These are phyloP conservation scores for Cryptomeria japonica DNA, from an alignment of 75 land plant species.

Conservation along the genomic window DNA sequence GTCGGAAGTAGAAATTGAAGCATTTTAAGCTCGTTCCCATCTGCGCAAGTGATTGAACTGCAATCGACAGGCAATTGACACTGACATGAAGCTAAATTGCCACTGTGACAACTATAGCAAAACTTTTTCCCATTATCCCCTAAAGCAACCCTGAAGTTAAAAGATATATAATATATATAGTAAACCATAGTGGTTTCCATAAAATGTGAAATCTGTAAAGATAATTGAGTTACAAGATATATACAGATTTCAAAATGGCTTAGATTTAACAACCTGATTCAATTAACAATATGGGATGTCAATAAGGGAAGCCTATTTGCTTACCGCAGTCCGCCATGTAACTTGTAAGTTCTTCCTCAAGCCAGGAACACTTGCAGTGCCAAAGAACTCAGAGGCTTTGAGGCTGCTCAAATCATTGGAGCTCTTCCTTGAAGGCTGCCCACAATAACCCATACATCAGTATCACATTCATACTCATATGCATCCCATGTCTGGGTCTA, in stretches of 20 bases:
- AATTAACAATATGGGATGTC: background rate
- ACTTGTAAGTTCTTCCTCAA: slow-evolving; percentile 45
- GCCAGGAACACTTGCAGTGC: slow-evolving; percentile 36
- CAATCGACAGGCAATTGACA: background rate
- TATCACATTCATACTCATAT: background rate
- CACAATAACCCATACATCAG: background rate
- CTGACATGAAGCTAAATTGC: background rate
- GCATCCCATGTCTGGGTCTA: background rate
- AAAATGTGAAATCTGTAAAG: background rate
- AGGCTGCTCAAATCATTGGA: slow-evolving; percentile 65
- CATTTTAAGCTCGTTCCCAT: no score
- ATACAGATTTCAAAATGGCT: background rate
- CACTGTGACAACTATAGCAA: background rate
- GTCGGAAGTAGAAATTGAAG: background rate
- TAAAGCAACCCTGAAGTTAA: background rate
- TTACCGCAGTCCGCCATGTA: slow-evolving; percentile 74
- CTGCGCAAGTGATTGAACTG: background rate
- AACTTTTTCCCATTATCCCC: background rate
- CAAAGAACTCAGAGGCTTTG: slow-evolving; percentile 16
- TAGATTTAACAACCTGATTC: background rate
- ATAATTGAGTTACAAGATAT: background rate
- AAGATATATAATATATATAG: no score
- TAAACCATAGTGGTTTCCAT: background rate
- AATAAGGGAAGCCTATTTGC: background rate
- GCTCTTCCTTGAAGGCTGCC: slow-evolving; percentile 33